Conservation (phyloP, 176 grass and related monocot genomes). For the Canna indica region DNA sequence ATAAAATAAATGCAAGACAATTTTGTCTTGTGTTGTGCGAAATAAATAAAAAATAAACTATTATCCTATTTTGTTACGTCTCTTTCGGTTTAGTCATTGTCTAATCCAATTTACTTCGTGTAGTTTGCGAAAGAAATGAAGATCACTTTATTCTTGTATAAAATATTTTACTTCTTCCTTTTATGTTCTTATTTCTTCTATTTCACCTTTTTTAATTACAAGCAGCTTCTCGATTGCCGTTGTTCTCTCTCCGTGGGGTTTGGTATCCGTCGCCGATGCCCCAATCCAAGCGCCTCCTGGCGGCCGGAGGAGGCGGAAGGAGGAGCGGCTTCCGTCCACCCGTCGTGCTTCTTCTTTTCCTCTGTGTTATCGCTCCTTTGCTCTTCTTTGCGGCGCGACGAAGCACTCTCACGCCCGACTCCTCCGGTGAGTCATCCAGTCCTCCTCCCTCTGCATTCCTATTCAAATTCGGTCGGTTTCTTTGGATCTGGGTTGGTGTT, state of each 20-base stretch:
- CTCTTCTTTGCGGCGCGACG: slow-evolving; percentile 12
- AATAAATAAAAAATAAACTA: too few species aligned
- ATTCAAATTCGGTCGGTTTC: not conserved
- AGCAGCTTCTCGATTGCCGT: not conserved
- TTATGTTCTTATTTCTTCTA: too few species aligned
- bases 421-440: slow-evolving; percentile 32
- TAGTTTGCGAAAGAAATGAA: too few species aligned
- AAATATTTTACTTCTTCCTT: too few species aligned
- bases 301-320: not conserved
- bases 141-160: too few species aligned
- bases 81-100: too few species aligned
- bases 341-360: slow-evolving; percentile 1
- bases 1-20: too few species aligned
- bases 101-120: too few species aligned
- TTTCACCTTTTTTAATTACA: too few species aligned
- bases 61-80: too few species aligned
- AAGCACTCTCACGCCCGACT: slow-evolving; percentile 35
- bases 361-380: not conserved
- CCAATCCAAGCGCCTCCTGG: not conserved
- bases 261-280: not conserved
- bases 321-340: not conserved
- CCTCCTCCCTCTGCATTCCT: not conserved
- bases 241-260: not conserved
- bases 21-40: too few species aligned
- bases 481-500: not conserved